Conservation (phyloP, 441 rosid genomes). For the Euphorbia schlechtendalii region DNA sequence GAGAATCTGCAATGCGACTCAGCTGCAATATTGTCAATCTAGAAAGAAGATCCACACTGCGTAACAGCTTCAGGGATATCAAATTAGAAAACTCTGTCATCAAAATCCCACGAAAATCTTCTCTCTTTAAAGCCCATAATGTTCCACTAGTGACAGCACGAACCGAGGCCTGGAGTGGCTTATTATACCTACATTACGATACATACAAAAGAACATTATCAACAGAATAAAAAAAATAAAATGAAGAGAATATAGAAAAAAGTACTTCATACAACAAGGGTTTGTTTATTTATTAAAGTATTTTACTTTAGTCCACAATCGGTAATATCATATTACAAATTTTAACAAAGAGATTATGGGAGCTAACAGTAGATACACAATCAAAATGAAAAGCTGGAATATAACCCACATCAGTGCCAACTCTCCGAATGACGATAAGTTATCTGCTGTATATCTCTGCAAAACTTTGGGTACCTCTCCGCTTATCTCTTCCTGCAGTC, state of each 20-base stretch:
- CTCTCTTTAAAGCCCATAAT: conserved; percentile 93
- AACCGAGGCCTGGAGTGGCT: conserved; percentile 97
- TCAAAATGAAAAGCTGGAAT: conserved; percentile 9
- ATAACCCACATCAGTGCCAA: conserved; percentile 80
- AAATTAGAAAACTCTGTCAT: conserved; percentile 91
- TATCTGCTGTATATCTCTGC: conserved; percentile 92
- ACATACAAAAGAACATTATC: conserved; percentile 3
- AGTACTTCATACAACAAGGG: too few species aligned
- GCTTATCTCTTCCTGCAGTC: conserved; percentile 72
- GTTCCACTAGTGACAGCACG: too few species aligned
- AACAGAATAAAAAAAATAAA: neutral
- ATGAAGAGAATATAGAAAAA: too few species aligned
- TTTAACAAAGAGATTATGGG: neutral
- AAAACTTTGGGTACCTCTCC: conserved; percentile 86
- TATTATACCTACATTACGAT: conserved; percentile 63
- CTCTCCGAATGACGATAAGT: conserved; percentile 96
- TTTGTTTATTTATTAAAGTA: too few species aligned
- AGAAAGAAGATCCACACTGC: too few species aligned
- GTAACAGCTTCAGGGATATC: conserved; percentile 88
- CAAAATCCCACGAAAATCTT: conserved; percentile 95
- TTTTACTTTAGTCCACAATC: neutral
- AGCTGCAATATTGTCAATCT: conserved; percentile 96
- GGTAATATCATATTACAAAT: conserved; percentile 2
- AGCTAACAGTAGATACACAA: neutral
- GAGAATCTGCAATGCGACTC: conserved; percentile 84